These are phyloP conservation scores for Lachancea dasiensis DNA, from an alignment of 805 yeast genomes.

Conservation along the genomic window DNA sequence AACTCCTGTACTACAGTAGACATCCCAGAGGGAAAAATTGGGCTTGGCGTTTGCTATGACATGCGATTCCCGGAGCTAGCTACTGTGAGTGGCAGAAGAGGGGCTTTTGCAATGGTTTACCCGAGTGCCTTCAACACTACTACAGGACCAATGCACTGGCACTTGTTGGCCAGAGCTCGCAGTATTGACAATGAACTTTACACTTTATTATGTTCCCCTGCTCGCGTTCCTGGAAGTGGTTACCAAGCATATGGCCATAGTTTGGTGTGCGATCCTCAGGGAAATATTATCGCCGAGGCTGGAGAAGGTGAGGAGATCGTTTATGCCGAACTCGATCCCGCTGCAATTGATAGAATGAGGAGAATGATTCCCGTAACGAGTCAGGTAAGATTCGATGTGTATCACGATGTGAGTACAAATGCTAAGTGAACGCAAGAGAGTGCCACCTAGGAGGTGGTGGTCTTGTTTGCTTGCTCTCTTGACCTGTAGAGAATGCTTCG, in stretches of 20 bases:
- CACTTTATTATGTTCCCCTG: conserved; percentile 80
- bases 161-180: conserved; percentile 61
- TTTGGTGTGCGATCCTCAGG: conserved; percentile 56
- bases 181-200: conserved; percentile 72
- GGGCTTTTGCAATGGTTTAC: conserved; percentile 69
- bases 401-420: conserved; percentile 26
- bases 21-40: conserved; percentile 43
- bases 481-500: not conserved
- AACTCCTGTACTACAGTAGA: conserved; percentile 62
- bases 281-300: conserved; percentile 60
- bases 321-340: conserved; percentile 68
- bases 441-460: not conserved
- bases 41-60: conserved; percentile 83
- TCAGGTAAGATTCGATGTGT: conserved; percentile 68
- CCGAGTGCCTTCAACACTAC: conserved; percentile 84
- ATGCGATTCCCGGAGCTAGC: conserved; percentile 78
- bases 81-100: conserved; percentile 57
- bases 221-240: conserved; percentile 57
- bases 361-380: conserved; percentile 58
- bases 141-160: conserved; percentile 84
- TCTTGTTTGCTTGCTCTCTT: no score
- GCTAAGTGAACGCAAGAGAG: conserved; percentile 3
- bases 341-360: conserved; percentile 50
- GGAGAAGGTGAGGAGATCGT: conserved; percentile 74
- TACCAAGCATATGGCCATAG: conserved; percentile 68